These are phyloP conservation scores for Aspergillus alliaceus DNA, from an alignment of 2,329 filamentous ascomycete genomes.

Conservation along the genomic window DNA sequence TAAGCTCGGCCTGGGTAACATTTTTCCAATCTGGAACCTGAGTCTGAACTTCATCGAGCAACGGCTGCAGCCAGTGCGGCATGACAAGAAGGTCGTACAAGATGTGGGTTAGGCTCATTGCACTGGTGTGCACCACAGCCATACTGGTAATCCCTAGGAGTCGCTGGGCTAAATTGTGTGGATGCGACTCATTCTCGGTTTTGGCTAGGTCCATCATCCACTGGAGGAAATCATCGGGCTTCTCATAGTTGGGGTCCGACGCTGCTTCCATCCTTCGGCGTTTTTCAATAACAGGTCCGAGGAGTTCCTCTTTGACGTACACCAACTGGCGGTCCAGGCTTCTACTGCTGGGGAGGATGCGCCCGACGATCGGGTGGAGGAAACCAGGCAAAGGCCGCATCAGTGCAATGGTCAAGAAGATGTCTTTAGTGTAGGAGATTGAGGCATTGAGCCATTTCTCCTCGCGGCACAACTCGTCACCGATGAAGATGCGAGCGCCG, in stretches of 20 bases:
- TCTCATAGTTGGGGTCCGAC: neutral
- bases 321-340: neutral
- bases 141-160: neutral
- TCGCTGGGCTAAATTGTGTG: neutral
- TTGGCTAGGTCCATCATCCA: neutral
- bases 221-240: neutral
- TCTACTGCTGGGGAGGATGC: neutral
- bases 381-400: neutral
- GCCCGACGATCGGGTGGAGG: neutral
- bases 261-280: neutral
- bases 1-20: too few species aligned
- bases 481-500: neutral
- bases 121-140: neutral
- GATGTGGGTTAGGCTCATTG: neutral
- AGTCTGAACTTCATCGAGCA: neutral
- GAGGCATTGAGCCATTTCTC: neutral
- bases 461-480: neutral
- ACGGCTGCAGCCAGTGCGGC: neutral
- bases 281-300: neutral
- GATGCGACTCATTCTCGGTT: neutral
- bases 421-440: neutral
- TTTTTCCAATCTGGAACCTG: neutral
- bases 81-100: neutral
- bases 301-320: neutral
- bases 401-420: neutral